Conservation (phyloP, 2,329 filamentous ascomycete genomes). For the Colletotrichum somersetense region DNA sequence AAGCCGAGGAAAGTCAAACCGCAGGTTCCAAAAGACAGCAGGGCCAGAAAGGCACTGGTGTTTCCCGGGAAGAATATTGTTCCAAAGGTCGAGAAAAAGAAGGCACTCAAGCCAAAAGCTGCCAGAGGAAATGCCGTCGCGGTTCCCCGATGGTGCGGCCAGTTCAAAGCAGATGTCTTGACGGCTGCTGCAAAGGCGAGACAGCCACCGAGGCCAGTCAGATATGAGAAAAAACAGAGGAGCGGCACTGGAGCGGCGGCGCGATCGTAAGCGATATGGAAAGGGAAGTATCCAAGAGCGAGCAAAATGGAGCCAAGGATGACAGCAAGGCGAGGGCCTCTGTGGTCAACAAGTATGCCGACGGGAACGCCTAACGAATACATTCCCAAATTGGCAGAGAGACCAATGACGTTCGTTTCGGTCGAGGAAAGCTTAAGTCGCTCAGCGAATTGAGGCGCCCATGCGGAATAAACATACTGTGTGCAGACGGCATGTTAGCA, state of each 20-base stretch:
- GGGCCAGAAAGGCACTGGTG: constrained; percentile 82
- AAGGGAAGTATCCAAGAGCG: constrained; percentile 85
- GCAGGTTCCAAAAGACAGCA: constrained; percentile 85
- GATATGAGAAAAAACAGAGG: constrained; percentile 85
- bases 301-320: constrained; percentile 80
- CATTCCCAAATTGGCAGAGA: constrained; percentile 92
- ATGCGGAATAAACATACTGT: constrained; percentile 98
- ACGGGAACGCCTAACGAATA: constrained; percentile 91
- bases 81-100: constrained; percentile 91
- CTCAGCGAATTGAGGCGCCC: constrained; percentile 95
- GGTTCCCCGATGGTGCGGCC: constrained; percentile 90
- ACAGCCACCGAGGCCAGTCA: constrained; percentile 90
- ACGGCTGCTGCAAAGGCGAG: constrained; percentile 90
- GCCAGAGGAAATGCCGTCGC: constrained; percentile 94
- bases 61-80: constrained; percentile 84
- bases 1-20: constrained; percentile 80
- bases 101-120: constrained; percentile 93
- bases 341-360: constrained; percentile 86
- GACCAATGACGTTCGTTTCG: constrained; percentile 89
- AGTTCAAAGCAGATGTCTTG: constrained; percentile 90
- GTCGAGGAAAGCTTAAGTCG: constrained; percentile 90
- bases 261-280: constrained; percentile 81
- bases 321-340: constrained; percentile 83
- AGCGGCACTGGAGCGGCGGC: constrained; percentile 70
- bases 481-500: constrained; percentile 18